phyloP scores from a whole-genome alignment of 305 asterid species.

The Fraxinus xanthoxyloides region DNA sequence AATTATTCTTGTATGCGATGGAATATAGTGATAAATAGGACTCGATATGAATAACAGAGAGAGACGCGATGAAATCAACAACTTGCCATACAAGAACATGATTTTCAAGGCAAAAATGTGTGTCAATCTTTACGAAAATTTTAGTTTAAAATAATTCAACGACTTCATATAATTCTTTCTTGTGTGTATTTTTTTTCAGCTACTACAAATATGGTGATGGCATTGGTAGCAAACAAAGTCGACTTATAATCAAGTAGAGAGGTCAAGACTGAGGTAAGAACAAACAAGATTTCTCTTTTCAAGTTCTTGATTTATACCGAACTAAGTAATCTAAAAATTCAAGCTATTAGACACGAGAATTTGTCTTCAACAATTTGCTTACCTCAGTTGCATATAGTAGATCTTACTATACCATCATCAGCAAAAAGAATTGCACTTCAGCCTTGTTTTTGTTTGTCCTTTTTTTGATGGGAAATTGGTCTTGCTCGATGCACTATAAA shows the following conservation, averaged over 20 bases:
- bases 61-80: background rate
- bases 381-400: background rate
- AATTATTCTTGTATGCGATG: background rate
- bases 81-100: background rate
- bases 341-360: background rate
- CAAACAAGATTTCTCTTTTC: background rate
- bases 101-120: background rate
- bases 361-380: background rate
- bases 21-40: background rate
- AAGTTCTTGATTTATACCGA: background rate
- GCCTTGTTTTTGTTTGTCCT: background rate
- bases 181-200: slow-evolving; percentile 6
- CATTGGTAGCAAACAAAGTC: slow-evolving; percentile 39
- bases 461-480: background rate
- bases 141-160: background rate
- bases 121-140: background rate
- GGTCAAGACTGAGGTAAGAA: slow-evolving; percentile 32
- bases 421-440: background rate
- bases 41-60: background rate
- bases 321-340: background rate
- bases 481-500: background rate
- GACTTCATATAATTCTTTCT: background rate
- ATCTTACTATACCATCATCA: background rate
- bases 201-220: slow-evolving; percentile 29
- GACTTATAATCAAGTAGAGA: slow-evolving; percentile 27